Evolutionary conservation across 2,329 filamentous ascomycete species (phyloP), one percentile per base, ranked within the genome.

Genomic region (Epichloe amarillans): DNA sequence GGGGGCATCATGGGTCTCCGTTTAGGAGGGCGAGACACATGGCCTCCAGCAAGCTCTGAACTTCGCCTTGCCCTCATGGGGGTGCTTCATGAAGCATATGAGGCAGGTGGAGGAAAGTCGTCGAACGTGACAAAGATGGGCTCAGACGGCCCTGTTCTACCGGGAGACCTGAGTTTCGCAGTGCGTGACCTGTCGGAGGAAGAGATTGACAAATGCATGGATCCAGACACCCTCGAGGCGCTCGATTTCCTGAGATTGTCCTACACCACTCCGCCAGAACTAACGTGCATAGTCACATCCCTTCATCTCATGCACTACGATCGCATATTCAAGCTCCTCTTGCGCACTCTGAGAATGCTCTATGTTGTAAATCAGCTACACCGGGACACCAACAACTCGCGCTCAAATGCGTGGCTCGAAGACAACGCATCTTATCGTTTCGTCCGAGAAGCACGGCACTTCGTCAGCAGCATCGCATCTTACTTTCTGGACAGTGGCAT

Each of bases 41-140:
- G 93, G 93, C 93, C 93, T 26, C 93, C 93, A 4, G 89, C 89
- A 23, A 94, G 87, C 64, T 96, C 90, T 0, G 93, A 97, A 64
- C 70, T 98, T n/a, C 81, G 89, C 10, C 74, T 97, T 5, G 88
- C 88, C 0, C 73, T 98, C 17, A 94, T 90, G 77, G 89, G 88
- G 0, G 77, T 97, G 1, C 70, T 97, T 6, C 76, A 78, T 2
- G 90, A 96, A 56, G 87, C 81, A 55, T 88, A 88, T 57, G 66
- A 60, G 56, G 65, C 52, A 23, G 56, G 58, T 39, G 57, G 54
- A 43, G 57, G 50, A 17, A 33, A 40, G 46, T 19, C 15, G n/a
- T 56, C 54, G 15, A 53, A 47, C 26, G 53, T 57, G 7, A 51
- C 50, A 15, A 60, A 57, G 54, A 53, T 63, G 56, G 37, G 60